Evolutionary conservation across 805 yeast genomes (phyloP).

Genomic region (Candida corydali): DNA sequence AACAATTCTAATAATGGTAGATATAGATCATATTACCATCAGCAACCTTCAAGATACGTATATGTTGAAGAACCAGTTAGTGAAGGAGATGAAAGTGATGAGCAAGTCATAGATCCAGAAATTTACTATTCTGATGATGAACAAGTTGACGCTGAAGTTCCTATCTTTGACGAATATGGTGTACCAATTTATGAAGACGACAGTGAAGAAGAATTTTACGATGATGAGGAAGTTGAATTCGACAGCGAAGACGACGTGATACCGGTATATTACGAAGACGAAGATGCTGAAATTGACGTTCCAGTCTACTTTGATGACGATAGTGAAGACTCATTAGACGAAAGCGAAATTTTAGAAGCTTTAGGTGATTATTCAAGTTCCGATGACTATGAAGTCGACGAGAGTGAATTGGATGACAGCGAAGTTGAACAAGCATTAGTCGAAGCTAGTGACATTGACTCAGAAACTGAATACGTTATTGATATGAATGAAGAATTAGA

Average conservation of each 20-base stretch:
- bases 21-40: conserved; percentile 32
- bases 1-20: conserved; percentile 9
- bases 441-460: conserved; percentile 10
- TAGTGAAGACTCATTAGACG: conserved; percentile 8
- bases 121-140: conserved; percentile 7
- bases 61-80: conserved; percentile 43
- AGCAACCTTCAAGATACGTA: conserved; percentile 29
- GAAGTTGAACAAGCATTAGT: conserved; percentile 8
- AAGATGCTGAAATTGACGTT: conserved; percentile 9
- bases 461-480: conserved; percentile 13
- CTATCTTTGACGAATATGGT: conserved; percentile 4
- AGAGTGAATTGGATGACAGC: conserved; percentile 7
- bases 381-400: conserved; percentile 5
- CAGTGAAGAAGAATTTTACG: conserved; percentile 1
- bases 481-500: conserved; percentile 36
- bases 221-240: conserved; percentile 4
- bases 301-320: conserved; percentile 9
- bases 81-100: conserved; percentile 22
- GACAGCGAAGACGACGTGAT: background rate
- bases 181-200: conserved; percentile 8
- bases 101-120: conserved; percentile 7
- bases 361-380: conserved; percentile 1
- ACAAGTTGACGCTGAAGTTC: conserved; percentile 6
- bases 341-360: conserved; percentile 9
- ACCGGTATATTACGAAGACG: conserved; percentile 2